These are phyloP conservation scores for Neofusicoccum sp. DNA, from an alignment of 2,329 filamentous ascomycete species.

Conservation along the genomic window DNA sequence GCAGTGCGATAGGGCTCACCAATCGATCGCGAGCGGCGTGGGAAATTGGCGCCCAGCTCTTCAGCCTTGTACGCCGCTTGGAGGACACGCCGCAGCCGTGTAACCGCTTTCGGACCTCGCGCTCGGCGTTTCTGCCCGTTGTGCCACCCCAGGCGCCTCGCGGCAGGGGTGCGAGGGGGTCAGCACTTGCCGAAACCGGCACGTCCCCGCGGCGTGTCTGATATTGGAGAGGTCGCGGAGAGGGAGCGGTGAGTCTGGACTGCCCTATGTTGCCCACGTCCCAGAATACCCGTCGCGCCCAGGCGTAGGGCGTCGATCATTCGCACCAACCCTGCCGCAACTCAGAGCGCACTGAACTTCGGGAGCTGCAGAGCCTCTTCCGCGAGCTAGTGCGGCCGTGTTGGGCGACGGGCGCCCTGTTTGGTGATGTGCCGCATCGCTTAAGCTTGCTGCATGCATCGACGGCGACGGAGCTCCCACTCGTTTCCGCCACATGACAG, in stretches of 20 bases:
- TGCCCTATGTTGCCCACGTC: not conserved
- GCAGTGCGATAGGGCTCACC: conserved; percentile 7
- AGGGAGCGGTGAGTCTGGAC: conserved; percentile 1
- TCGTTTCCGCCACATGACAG: conserved; percentile 17
- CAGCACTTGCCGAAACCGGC: conserved; percentile 5
- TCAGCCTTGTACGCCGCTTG: conserved; percentile 10
- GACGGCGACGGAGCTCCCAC: conserved; percentile 12
- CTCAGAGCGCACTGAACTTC: not conserved
- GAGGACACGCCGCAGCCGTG: not conserved
- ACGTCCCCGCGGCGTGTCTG: conserved; percentile 6
- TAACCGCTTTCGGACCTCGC: conserved; percentile 3
- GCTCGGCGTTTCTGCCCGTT: not conserved
- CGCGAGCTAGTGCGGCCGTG: not conserved
- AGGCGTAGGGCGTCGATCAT: not conserved
- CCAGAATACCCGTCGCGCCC: too few relatives aligned
- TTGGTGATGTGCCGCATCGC: conserved; percentile 14
- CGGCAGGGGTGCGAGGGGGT: conserved; percentile 1
- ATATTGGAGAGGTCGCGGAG: not conserved
- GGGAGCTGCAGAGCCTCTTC: conserved; percentile 1
- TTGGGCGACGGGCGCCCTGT: conserved; percentile 2
- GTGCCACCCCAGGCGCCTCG: not conserved
- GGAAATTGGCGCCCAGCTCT: not conserved
- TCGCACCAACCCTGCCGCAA: not conserved
- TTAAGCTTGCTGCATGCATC: conserved; percentile 16
- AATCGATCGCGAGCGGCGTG: not conserved